Percentiles rank a stretch among this genome's conserved stretches.
Conservation (phyloP, 257 asterid species). For the Lantana camara region DNA sequence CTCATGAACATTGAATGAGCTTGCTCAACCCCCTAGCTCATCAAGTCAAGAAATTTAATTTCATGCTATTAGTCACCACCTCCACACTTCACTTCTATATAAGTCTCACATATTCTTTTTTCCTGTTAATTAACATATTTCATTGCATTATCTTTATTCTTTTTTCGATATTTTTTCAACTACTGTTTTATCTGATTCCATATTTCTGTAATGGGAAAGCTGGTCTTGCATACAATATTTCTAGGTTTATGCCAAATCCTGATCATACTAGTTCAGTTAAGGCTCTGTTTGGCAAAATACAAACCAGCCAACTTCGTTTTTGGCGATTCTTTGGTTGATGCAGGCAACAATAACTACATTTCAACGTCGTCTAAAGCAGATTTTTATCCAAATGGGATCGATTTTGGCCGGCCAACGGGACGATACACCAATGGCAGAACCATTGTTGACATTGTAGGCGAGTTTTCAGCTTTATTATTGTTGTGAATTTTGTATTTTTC, state of each 20-base stretch:
- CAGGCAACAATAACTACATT: constrained; percentile 78
- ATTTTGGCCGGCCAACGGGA: constrained; percentile 75
- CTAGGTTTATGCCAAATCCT: constrained; percentile 20
- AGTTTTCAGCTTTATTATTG: constrained; percentile 18
- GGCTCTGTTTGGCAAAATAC: constrained; percentile 30
- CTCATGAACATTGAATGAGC: constrained; percentile 39
- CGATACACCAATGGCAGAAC: constrained; percentile 81
- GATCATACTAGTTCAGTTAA: constrained; percentile 14
- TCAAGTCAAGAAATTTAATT: too few relatives aligned
- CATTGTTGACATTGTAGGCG: constrained; percentile 72
- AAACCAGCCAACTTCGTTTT: constrained; percentile 59
- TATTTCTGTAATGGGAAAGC: constrained; percentile 35
- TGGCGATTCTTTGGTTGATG: constrained; percentile 86
- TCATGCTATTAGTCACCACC: constrained; percentile 13
- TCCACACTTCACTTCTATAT: too few relatives aligned
- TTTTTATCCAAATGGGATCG: constrained; percentile 73
- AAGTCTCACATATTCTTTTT: too few relatives aligned
- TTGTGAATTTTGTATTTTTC: too few relatives aligned
- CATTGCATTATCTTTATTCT: too few relatives aligned
- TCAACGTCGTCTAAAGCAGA: constrained; percentile 68
- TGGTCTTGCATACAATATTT: neutral
- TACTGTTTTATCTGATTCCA: too few relatives aligned
- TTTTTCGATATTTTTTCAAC: too few relatives aligned
- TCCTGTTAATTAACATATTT: too few relatives aligned
- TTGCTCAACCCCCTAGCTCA: constrained; percentile 25